Conservation (phyloP, 495 filamentous ascomycete species). For the Penicillium steckii region DNA sequence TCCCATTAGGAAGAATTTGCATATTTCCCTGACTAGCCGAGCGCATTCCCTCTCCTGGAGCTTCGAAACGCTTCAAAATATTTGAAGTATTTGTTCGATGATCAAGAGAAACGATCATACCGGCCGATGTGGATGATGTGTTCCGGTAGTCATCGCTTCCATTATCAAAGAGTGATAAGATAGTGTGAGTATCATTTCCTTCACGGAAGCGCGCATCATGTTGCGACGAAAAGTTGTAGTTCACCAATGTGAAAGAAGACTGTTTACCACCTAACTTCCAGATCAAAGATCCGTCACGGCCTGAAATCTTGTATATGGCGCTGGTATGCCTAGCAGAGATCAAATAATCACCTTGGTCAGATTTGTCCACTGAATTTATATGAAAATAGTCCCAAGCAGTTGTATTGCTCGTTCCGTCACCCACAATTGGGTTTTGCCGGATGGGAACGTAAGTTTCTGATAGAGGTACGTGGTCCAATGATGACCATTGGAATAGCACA, state of each 20-base stretch:
- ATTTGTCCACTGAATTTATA: not conserved
- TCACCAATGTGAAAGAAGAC: not conserved
- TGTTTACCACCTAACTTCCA: not conserved
- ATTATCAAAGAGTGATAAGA: conserved; percentile 47
- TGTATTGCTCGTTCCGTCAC: not conserved
- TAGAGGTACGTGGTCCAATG: conserved; percentile 20
- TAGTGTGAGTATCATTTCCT: not conserved
- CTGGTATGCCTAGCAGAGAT: not conserved
- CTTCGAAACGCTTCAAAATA: conserved; percentile 21
- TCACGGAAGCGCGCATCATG: not conserved
- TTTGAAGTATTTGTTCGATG: conserved; percentile 35
- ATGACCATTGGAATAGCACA: conserved; percentile 29
- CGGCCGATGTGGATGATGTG: conserved; percentile 34
- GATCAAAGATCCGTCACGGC: not conserved
- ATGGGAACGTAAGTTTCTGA: conserved; percentile 7
- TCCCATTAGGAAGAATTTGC: conserved; percentile 47
- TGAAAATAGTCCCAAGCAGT: not conserved
- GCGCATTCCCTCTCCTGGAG: conserved; percentile 30
- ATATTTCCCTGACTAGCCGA: conserved; percentile 51
- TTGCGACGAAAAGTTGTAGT: conserved; percentile 2
- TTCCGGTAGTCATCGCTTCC: conserved; percentile 29
- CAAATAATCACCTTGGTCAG: not conserved
- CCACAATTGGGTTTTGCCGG: not conserved
- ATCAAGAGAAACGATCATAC: conserved; percentile 47
- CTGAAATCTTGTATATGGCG: not conserved